A percentile compares a stretch with the other conserved stretches of the same genome.
phyloP scores from a whole-genome alignment of 2,329 filamentous ascomycete species.

The Camillea tinctor region DNA sequence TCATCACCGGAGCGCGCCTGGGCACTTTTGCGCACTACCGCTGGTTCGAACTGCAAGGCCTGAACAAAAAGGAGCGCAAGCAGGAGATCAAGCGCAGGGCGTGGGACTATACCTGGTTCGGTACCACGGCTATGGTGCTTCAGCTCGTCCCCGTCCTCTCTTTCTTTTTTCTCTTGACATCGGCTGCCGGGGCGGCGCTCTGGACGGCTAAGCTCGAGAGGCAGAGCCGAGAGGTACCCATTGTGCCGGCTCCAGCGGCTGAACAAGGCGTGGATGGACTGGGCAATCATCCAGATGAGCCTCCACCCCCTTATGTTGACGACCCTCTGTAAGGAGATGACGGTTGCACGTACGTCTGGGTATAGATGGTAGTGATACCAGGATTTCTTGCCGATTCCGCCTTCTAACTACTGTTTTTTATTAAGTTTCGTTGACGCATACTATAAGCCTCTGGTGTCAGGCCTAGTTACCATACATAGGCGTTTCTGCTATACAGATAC shows the following conservation, averaged over 20 bases:
- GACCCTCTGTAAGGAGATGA: slow-evolving; percentile 31
- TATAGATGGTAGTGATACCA: too few species aligned
- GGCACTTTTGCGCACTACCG: slow-evolving; percentile 89
- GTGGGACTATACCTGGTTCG: slow-evolving; percentile 93
- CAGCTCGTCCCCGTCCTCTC: slow-evolving; percentile 87
- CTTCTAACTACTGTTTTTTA: too few species aligned
- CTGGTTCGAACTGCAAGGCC: slow-evolving; percentile 78
- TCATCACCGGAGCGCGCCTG: slow-evolving; percentile 82
- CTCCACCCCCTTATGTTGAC: slow-evolving; percentile 39
- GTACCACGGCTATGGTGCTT: slow-evolving; percentile 76
- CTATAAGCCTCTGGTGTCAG: too few species aligned
- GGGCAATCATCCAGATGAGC: slow-evolving; percentile 24
- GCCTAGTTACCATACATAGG: too few species aligned
- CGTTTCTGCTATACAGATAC: too few species aligned
- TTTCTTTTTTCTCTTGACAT: slow-evolving; percentile 93
- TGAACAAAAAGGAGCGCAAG: slow-evolving; percentile 72
- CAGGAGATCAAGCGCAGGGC: slow-evolving; percentile 63
- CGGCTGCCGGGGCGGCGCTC: slow-evolving; percentile 77
- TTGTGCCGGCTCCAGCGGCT: not conserved
- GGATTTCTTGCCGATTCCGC: too few species aligned
- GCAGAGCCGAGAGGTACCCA: slow-evolving; percentile 35
- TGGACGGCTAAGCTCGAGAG: slow-evolving; percentile 82
- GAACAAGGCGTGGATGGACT: slow-evolving; percentile 13
- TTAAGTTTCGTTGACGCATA: too few species aligned
- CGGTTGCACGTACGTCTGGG: not conserved